Evolutionary conservation across 106 monocot species (phyloP).

Genomic region (Allium sativum): DNA sequence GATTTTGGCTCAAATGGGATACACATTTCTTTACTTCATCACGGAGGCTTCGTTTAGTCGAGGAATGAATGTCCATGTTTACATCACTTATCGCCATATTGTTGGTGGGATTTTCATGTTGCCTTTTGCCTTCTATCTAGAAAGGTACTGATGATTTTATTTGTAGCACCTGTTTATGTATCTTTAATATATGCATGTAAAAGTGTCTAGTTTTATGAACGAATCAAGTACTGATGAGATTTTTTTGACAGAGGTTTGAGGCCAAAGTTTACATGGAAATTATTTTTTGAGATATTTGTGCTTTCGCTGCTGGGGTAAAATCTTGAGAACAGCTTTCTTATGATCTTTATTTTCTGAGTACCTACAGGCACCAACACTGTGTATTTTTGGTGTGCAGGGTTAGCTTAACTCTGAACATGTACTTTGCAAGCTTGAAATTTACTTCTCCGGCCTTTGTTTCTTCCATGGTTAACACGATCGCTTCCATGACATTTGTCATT

Average conservation of each 20-base stretch:
- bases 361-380: slow-evolving; percentile 1
- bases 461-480: slow-evolving; percentile 73
- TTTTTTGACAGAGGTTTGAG: slow-evolving; percentile 45
- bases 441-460: slow-evolving; percentile 74
- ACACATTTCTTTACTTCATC: slow-evolving; percentile 83
- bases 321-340: background rate
- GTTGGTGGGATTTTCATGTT: slow-evolving; percentile 34
- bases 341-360: background rate
- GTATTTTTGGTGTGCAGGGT: slow-evolving; percentile 33
- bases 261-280: slow-evolving; percentile 75
- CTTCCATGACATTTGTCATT: slow-evolving; percentile 77
- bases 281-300: slow-evolving; percentile 68
- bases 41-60: slow-evolving; percentile 76
- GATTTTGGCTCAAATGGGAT: slow-evolving; percentile 54
- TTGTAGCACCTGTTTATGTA: too few species aligned
- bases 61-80: slow-evolving; percentile 69
- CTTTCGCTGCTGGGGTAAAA: slow-evolving; percentile 78
- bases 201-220: background rate
- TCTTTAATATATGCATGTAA: background rate
- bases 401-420: slow-evolving; percentile 80
- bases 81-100: slow-evolving; percentile 66
- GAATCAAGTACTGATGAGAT: background rate
- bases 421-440: slow-evolving; percentile 76
- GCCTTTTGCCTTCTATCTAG: slow-evolving; percentile 84
- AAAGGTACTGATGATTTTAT: slow-evolving; percentile 32